A percentile compares a stretch with the other conserved stretches of the same genome.
These are phyloP conservation scores for Detonula confervacea DNA, from an alignment of 352 stramenopile species.

Conservation along the genomic window DNA sequence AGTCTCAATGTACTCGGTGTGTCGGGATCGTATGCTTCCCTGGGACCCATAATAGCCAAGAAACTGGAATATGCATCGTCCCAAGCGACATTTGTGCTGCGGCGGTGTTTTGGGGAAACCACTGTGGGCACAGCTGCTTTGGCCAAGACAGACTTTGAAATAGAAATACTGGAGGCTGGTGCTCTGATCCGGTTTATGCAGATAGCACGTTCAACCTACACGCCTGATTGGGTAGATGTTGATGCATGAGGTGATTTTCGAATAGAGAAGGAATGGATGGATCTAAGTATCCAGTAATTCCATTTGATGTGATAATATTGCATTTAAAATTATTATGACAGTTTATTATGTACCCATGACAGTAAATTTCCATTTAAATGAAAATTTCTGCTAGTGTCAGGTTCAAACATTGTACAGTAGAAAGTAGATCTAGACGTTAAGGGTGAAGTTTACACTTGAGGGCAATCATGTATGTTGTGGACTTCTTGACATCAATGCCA, in stretches of 20 bases:
- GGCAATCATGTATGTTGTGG: no score
- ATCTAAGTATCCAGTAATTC: no score
- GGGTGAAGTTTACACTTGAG: no score
- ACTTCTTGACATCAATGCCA: no score
- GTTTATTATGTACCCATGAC: no score
- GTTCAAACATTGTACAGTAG: no score
- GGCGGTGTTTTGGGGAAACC: slow-evolving; percentile 67
- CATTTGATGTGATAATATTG: no score
- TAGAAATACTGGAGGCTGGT: slow-evolving; percentile 73
- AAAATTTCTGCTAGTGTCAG: no score
- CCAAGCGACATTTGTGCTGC: slow-evolving; percentile 63
- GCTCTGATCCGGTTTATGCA: slow-evolving; percentile 77
- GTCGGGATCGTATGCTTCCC: slow-evolving; percentile 25
- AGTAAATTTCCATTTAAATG: no score
- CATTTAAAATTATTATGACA: no score
- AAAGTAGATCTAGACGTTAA: no score
- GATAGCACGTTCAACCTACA: slow-evolving; percentile 72
- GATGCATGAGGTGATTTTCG: slow-evolving; percentile 20
- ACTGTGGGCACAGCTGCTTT: slow-evolving; percentile 38
- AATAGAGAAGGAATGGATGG: not conserved
- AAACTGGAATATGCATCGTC: slow-evolving; percentile 74
- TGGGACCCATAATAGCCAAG: slow-evolving; percentile 67
- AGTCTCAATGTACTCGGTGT: slow-evolving; percentile 55
- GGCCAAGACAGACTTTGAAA: slow-evolving; percentile 70
- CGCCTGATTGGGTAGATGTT: slow-evolving; percentile 66